Base-by-base conservation (phyloP, 2,329 filamentous ascomycete species). In the Colletotrichum trifolii region DNA sequence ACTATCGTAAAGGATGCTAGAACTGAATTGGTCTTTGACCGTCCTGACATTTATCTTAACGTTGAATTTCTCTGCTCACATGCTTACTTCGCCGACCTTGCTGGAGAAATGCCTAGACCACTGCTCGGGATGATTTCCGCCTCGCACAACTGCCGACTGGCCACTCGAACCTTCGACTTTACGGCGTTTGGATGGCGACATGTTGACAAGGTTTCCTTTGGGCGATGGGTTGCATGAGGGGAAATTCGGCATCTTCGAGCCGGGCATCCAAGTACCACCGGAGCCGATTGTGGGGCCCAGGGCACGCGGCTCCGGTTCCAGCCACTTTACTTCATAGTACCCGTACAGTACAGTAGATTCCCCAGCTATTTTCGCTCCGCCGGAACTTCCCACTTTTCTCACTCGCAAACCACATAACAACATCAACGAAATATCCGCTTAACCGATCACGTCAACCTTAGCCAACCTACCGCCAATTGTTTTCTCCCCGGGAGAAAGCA, bases 251-350 rank as follows among this genome's bases (percentile, higher is more conserved):
- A 62, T 25, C 36, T 49, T 9, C 17, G 48, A 36, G 25, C 43
- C 54, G 55, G 56, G 33, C 12, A 36, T 43, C 35, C 34, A 47
- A 46, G 9, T n/a, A 12, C 12, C 42, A 17, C 62, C 62, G 62
- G 52, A 42, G 40, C 62, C 62, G 62, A 43, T 11, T 52, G 61
- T 56, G 58, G 62, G 62, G 62, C 53, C 62, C 36, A 17, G 17
- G 17, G 17, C 17, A 33, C 62, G 48, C 52, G 52, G 62, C 58
- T 47, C 58, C 62, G 62, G 47, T 50, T 35, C 57, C 62, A 65
- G 58, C 61, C 61, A 54, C 55, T 38, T 46, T n/a, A 38, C 25
- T 25, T 25, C 25, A 25, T 5, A 25, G 25, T 25, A 25, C 4
- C 4, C 25, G 25, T 25, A 25, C 25, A 25, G 40, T 47, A 50